These are phyloP conservation scores for Digitaria exilis DNA, from an alignment of 202 grass and related monocot species.

Conservation along the genomic window DNA sequence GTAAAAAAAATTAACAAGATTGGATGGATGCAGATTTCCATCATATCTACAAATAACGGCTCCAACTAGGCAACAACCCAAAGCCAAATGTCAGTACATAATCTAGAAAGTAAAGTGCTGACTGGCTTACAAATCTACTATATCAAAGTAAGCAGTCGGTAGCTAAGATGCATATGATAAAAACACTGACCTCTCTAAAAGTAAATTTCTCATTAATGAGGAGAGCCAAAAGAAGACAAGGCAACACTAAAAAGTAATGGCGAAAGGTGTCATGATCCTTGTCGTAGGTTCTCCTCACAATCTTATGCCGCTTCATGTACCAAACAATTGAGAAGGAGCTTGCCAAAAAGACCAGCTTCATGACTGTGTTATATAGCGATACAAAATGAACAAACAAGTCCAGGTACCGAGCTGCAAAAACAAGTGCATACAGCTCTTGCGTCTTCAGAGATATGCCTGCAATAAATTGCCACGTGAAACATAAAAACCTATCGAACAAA, in stretches of 20 bases:
- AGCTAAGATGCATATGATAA: neutral
- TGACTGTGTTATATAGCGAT: conserved; percentile 68
- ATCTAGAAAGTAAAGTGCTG: neutral
- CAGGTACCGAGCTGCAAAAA: conserved; percentile 68
- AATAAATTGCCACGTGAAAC: conserved; percentile 12
- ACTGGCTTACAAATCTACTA: neutral
- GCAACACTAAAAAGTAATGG: conserved; percentile 55
- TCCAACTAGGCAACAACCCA: neutral
- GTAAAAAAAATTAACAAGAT: neutral
- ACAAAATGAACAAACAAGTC: conserved; percentile 62
- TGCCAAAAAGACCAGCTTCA: conserved; percentile 78
- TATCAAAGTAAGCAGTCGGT: neutral
- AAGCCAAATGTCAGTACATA: conserved; percentile 13
- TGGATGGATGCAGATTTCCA: neutral
- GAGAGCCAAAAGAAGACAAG: conserved; percentile 54
- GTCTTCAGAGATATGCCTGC: conserved; percentile 76
- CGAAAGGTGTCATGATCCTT: conserved; percentile 72
- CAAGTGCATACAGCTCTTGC: conserved; percentile 67
- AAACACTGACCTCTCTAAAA: conserved; percentile 61
- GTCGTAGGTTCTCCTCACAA: conserved; percentile 65
- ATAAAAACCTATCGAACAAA: neutral
- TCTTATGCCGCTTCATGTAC: conserved; percentile 73
- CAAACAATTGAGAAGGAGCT: conserved; percentile 75
- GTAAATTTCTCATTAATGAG: conserved; percentile 63
- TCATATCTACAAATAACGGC: neutral